Percentiles rank a stretch among this genome's conserved stretches.
These are phyloP conservation scores for Dothistroma septosporum DNA, from an alignment of 2,329 filamentous ascomycete genomes.

Conservation along the genomic window DNA sequence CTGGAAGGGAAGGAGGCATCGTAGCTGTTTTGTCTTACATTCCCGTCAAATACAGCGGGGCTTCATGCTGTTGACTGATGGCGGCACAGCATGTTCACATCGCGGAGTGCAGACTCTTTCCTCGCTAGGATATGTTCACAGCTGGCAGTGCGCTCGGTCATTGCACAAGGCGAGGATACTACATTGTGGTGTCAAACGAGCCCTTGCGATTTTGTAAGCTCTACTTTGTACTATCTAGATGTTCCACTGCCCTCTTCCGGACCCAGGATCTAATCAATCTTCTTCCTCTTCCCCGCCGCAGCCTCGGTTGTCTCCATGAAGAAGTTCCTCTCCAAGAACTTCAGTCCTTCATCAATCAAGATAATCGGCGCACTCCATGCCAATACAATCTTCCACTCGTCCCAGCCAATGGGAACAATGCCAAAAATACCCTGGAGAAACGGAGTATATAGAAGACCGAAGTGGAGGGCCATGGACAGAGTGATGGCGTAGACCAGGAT, in stretches of 20 bases:
- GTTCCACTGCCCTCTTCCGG: not conserved
- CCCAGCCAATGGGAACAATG: slow-evolving; percentile 78
- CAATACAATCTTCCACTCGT: slow-evolving; percentile 89
- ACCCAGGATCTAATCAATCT: slow-evolving; percentile 17
- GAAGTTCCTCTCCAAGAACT: slow-evolving; percentile 60
- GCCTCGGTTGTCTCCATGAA: slow-evolving; percentile 33
- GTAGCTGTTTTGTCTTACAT: no score
- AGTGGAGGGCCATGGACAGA: slow-evolving; percentile 91
- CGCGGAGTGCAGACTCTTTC: no score
- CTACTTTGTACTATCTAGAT: slow-evolving; percentile 4
- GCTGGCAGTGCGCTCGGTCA: not conserved
- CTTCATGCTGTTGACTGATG: no score
- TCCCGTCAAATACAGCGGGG: no score
- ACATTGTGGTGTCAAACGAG: not conserved
- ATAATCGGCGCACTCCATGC: slow-evolving; percentile 87
- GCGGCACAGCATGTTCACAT: no score
- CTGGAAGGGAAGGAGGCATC: no score
- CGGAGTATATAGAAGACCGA: slow-evolving; percentile 86
- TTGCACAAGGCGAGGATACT: not conserved
- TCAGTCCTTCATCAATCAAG: slow-evolving; percentile 84
- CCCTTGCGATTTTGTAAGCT: not conserved
- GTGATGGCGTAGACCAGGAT: slow-evolving; percentile 93
- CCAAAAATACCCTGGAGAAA: slow-evolving; percentile 85
- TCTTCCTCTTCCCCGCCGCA: slow-evolving; percentile 17
- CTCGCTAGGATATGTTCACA: no score